Evolutionary conservation across 805 yeast species (phyloP).

Genomic region (Pichia cabralensis): DNA sequence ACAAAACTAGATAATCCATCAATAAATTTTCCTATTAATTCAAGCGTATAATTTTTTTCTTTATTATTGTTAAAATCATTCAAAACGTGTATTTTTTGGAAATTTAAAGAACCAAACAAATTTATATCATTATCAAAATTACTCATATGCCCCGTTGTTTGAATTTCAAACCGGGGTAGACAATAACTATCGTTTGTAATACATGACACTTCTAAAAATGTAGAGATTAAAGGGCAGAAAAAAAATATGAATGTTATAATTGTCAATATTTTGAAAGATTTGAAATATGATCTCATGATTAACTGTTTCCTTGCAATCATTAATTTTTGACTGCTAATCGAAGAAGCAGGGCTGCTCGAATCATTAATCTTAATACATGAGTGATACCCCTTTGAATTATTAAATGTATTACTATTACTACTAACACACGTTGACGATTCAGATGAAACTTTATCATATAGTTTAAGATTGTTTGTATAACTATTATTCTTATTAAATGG

Average conservation of each 20-base stretch:
- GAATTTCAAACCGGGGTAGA: conserved; percentile 35
- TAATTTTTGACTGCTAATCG: conserved; percentile 2
- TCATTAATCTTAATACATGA: too few species aligned
- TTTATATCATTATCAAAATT: neutral
- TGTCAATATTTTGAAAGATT: conserved; percentile 16
- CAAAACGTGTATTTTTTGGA: too few species aligned
- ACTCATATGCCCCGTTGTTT: conserved; percentile 8
- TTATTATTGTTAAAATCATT: too few species aligned
- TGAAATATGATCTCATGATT: conserved; percentile 14
- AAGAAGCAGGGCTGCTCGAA: too few species aligned
- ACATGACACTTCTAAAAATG: conserved; percentile 25
- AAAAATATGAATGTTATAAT: conserved; percentile 18
- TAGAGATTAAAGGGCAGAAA: conserved; percentile 16
- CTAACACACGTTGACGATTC: too few species aligned
- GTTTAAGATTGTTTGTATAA: too few species aligned
- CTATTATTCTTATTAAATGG: too few species aligned
- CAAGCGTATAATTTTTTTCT: too few species aligned
- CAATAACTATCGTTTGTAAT: conserved; percentile 24
- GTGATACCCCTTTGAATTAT: too few species aligned
- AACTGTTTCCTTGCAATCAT: conserved; percentile 5
- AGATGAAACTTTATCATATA: too few species aligned
- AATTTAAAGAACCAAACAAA: too few species aligned
- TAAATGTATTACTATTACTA: too few species aligned
- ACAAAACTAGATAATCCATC: conserved; percentile 18
- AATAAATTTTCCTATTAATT: neutral